Base-by-base conservation (phyloP, 306 rosid genomes). In the Pterocarpus santalinus region DNA sequence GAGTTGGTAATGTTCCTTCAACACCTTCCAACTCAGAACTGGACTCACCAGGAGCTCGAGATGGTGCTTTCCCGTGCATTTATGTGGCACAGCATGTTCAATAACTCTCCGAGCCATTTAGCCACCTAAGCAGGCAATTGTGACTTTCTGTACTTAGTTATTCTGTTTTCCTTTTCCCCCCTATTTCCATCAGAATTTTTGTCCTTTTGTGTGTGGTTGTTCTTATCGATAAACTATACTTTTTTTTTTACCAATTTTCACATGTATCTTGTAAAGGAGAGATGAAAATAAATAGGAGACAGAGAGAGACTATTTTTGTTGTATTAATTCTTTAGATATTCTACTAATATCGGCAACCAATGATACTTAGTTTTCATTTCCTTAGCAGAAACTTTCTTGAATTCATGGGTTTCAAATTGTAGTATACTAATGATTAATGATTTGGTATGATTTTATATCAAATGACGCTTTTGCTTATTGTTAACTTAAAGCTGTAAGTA, bases 61-160 rank as follows among this genome's bases (percentile, higher is more conserved):
- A 90, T 88, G 92, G 99, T 96, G 77, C 98, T 96, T 49, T 96
- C 98, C 52, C 94, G 98, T 53, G 99, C 98, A 58, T 93, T 87
- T 86, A 90, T 96, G 97, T 96, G 99, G 98, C 97, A 96, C 90
- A 93, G 91, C 87, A 92, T 96, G 98, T 96, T 96, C 91, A 96
- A 94, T 87, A 89, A 85, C 83, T 94, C 92, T 72, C 99, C 98
- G 0, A 96, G 97, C 79, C 99, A 96, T 88, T 88, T 96, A 65
- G 90, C 98, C 84, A 86, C 89, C 80, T 92, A 69, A 88, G 13
- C 69, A 33, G 10, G 65, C 69, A 84, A 51, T 72, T 56, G 62
- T 77, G 34, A 49, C 51, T 78, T 77, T 81, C 65, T 62, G 68
- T 78, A 67, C 81, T 80, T 78, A 71, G 43, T 60, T 28, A 8